Evolutionary conservation across 2,329 filamentous ascomycete species (phyloP), one percentile per base, ranked within the genome.

Genomic region (Fusarium graminum): DNA sequence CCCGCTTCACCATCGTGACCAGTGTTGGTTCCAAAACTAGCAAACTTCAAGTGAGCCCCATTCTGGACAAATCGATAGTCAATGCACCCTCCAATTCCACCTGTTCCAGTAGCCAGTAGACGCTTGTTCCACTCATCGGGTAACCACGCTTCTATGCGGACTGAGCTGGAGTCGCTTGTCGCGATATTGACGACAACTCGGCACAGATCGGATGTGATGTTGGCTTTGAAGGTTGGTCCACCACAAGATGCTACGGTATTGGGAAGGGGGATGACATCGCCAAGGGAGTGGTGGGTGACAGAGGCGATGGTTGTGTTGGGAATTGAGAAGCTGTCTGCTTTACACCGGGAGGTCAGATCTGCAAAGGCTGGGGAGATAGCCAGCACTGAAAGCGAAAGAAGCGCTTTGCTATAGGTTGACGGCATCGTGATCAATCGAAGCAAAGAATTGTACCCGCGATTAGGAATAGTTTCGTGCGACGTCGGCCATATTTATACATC

Each of bases 191-290:
- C 12, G 10, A 60, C 57, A 12, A 60, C 11, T 25, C 57, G 39
- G 3, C 54, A 60, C 4, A 60, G 44, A 6, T 45, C 25, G 3
- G 22, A 17, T 1, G 54, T 60, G 2, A 60, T 16, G 6, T 52
- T 59, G 17, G 7, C 40, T 17, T 41, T 59, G 2, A 36, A 29
- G 2, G 2, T 14, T 34, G 57, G 17, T 8, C 57, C 57, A 12
- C 45, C 45, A 5, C 45, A 60, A 1, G 57, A 59, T 8, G 8
- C 22, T 6, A 60, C 57, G 6, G 57, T 59, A 5, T 52, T 60
- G 1, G 54, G 57, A 10, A 59, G 17, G 2, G 28, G 7, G 2
- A 60, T 60, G 3, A 10, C 28, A 19, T 60, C 57, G 3, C 57
- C 40, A 4, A 17, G 44, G 2, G 17, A 7, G 6, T 59, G 39